Percentiles rank a stretch among this genome's conserved stretches.
These are phyloP conservation scores for Monosporascus sp. DNA, from an alignment of 2,329 filamentous ascomycete species.

Conservation along the genomic window DNA sequence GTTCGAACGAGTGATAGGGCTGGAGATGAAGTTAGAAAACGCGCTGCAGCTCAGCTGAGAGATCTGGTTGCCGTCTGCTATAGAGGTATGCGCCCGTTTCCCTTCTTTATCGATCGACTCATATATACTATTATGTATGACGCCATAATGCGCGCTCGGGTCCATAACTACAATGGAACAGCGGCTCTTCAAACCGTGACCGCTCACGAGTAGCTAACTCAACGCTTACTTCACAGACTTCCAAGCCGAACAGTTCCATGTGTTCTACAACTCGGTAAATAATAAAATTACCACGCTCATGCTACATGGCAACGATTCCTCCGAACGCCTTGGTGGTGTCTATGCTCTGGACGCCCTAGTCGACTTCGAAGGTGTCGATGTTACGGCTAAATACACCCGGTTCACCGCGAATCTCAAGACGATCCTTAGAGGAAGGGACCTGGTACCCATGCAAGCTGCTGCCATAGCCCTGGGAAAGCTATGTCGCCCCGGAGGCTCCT, in stretches of 20 bases:
- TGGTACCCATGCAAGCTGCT: conserved; percentile 82
- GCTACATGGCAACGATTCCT: conserved; percentile 77
- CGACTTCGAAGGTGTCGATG: conserved; percentile 93
- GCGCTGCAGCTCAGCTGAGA: conserved; percentile 47
- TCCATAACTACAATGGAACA: too few species aligned
- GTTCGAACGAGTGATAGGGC: conserved; percentile 16
- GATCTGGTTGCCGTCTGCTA: conserved; percentile 51
- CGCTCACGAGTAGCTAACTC: conserved; percentile 5
- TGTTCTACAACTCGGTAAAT: conserved; percentile 52
- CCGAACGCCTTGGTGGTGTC: conserved; percentile 86
- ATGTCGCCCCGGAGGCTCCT: conserved; percentile 83
- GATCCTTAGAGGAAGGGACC: conserved; percentile 85
- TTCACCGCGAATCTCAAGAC: conserved; percentile 88
- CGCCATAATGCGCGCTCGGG: too few species aligned
- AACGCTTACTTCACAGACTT: conserved; percentile 51
- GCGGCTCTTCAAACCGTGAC: too few species aligned
- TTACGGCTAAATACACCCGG: conserved; percentile 86
- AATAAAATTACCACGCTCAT: conserved; percentile 61
- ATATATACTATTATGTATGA: neutral
- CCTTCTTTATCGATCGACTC: neutral
- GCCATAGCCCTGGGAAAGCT: conserved; percentile 85
- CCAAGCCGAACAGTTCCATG: conserved; percentile 68
- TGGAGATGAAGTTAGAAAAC: conserved; percentile 47
- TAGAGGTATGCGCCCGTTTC: conserved; percentile 37
- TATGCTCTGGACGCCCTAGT: conserved; percentile 89